Evolutionary conservation across 768 basidiomycete species (phyloP).

Genomic region (Pleurotus pulmonarius): DNA sequence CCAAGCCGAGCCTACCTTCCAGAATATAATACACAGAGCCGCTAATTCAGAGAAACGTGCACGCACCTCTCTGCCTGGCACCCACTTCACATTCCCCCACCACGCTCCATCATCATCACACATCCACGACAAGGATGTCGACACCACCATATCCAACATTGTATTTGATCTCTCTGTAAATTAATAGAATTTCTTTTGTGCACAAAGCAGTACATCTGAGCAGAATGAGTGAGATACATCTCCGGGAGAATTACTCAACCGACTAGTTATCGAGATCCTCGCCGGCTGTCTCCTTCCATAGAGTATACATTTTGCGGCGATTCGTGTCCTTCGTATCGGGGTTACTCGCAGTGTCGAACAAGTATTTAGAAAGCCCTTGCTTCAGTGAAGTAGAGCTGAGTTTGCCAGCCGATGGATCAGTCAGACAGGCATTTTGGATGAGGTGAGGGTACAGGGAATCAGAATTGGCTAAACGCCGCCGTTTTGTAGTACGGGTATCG

Average conservation of each 20-base stretch:
- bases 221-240: slow-evolving; percentile 17
- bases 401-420: slow-evolving; percentile 36
- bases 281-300: slow-evolving; percentile 64
- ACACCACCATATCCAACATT: background rate
- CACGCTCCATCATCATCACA: background rate
- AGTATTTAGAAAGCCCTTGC: slow-evolving; percentile 49
- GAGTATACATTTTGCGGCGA: slow-evolving; percentile 76
- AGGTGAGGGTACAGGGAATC: slow-evolving; percentile 38
- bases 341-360: slow-evolving; percentile 75
- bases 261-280: slow-evolving; percentile 22
- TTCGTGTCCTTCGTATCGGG: slow-evolving; percentile 75
- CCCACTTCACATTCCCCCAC: background rate
- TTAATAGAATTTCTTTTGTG: background rate
- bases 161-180: background rate
- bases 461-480: slow-evolving; percentile 32
- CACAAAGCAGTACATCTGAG: slow-evolving; percentile 3
- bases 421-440: slow-evolving; percentile 50
- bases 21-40: background rate
- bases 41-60: background rate
- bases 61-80: background rate
- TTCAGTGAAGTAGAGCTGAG: slow-evolving; percentile 36
- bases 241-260: slow-evolving; percentile 4
- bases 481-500: slow-evolving; percentile 42
- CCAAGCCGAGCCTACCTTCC: background rate
- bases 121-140: too few species aligned